Evolutionary conservation across 306 rosid species (phyloP), one percentile per base, ranked within the genome.

Genomic region (Castanea sativa): DNA sequence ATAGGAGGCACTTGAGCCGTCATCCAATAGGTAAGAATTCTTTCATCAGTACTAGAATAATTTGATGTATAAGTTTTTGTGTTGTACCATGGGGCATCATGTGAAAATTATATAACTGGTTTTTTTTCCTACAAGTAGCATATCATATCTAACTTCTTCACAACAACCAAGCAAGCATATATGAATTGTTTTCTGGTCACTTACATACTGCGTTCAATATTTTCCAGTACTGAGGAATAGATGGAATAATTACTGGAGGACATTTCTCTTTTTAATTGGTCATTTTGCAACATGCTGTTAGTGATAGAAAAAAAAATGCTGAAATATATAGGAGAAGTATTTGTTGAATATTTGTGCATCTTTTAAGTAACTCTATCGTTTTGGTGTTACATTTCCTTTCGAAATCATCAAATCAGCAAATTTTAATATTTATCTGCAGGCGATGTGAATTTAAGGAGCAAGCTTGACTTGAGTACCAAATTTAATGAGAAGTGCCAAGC

Each of bases 401-500:
- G 16, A 14, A n/a, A 32, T 72, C 45, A 11, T 9, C 65, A 60
- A 69, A 60, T 63, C 45, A 65, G 65, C 51, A 57, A 73, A 25
- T 3, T 41, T 80, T 52, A 56, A 16, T 59, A 27, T 33, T 73
- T 74, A 68, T 67, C 19, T 59, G 82, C 89, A 92, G 94, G 86
- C 63, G 57, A 76, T 55, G 87, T 76, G 74, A 79, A 74, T 67
- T 74, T 75, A 16, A 86, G 79, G 82, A 79, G 43, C 18, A 74
- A 59, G 67, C 77, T 76, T 14, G 83, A 78, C 75, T 83, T 76
- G 77, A 78, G 21, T 60, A 35, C 76, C 76, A 69, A 58, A 70
- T 76, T 74, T 43, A 86, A 84, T 59, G 86, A 82, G 14, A 87
- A 86, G 68, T 13, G 23, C 86, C 78, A 77, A 84, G 83, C 53